phyloP scores from a whole-genome alignment of 176 grass and related monocot species.

The sorghum (Sorghum bicolor) region Sorghum_bicolor_NCBIv3 NC_012870.2:14058001-14058500 shows the following conservation, averaged over 20 bases:
- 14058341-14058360: slow-evolving; percentile 35
- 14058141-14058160: neutral
- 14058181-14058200: slow-evolving; percentile 8
- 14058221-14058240: slow-evolving; percentile 17
- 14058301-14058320: slow-evolving; percentile 30
- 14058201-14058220: neutral
- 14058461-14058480: slow-evolving; percentile 36
- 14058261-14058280: slow-evolving; percentile 17
- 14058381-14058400: slow-evolving; percentile 37
- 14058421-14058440: slow-evolving; percentile 27
- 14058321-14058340: slow-evolving; percentile 25
- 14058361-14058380: slow-evolving; percentile 34
- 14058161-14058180: neutral
- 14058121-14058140: neutral
- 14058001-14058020: slow-evolving; percentile 10
- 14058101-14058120: neutral
- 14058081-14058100: neutral
- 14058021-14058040: slow-evolving; percentile 25
- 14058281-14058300: slow-evolving; percentile 14
- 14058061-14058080: neutral
- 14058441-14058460: slow-evolving; percentile 20
- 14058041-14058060: neutral
- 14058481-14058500: slow-evolving; percentile 26
- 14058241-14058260: slow-evolving; percentile 13
- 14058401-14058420: slow-evolving; percentile 42